These are phyloP conservation scores for Penicillium fuscoglaucum DNA, from an alignment of 2,329 filamentous ascomycete genomes.

Conservation along the genomic window DNA sequence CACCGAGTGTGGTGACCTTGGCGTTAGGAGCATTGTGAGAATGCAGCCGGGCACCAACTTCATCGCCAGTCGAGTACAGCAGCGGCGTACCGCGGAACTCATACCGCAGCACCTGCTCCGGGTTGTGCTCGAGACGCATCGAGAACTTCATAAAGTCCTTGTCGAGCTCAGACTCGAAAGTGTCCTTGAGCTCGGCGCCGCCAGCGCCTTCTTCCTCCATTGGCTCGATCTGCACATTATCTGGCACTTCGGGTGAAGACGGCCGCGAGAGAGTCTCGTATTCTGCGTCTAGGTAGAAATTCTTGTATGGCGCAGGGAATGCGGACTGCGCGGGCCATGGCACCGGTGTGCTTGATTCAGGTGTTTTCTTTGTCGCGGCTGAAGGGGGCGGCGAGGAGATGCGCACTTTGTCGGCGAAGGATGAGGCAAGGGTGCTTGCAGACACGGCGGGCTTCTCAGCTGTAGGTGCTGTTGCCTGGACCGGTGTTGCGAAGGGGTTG, in stretches of 20 bases:
- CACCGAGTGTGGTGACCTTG: conserved; percentile 30
- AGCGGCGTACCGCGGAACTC: conserved; percentile 73
- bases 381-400: conserved; percentile 35
- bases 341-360: conserved; percentile 58
- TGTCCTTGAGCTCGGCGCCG: conserved; percentile 60
- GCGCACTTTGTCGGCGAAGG: conserved; percentile 71
- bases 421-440: conserved; percentile 67
- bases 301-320: conserved; percentile 71
- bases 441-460: conserved; percentile 39
- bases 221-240: conserved; percentile 48
- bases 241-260: conserved; percentile 52
- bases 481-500: conserved; percentile 63
- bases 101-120: conserved; percentile 78
- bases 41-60: conserved; percentile 66
- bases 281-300: conserved; percentile 83
- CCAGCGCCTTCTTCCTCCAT: conserved; percentile 38
- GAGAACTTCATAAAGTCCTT: conserved; percentile 78
- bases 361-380: conserved; percentile 30
- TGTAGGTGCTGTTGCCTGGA: conserved; percentile 36
- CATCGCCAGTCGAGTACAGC: conserved; percentile 77
- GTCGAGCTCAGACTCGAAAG: conserved; percentile 74
- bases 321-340: conserved; percentile 72
- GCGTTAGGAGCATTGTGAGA: conserved; percentile 22
- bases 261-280: conserved; percentile 75
- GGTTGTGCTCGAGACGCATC: conserved; percentile 74